These are phyloP conservation scores for Artemisia argyi DNA, from an alignment of 129 eudicot species.

Conservation along the genomic window DNA sequence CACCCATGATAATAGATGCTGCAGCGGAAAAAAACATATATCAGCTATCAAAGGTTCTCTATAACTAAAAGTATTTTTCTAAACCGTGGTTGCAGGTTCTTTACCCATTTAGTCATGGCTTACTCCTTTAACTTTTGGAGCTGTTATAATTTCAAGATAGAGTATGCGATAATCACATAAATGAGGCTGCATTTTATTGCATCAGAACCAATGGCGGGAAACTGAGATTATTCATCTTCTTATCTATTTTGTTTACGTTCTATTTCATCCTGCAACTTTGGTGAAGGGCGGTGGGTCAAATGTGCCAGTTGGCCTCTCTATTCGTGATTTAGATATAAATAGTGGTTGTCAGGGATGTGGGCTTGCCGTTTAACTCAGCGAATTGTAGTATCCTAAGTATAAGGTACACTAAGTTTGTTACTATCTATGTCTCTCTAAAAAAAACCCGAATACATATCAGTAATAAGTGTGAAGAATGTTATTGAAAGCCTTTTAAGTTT, in stretches of 20 bases:
- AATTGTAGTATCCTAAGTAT: slow-evolving; percentile 71
- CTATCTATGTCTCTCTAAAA: background rate
- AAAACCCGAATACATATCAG: slow-evolving; percentile 6
- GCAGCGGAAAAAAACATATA: too few relatives aligned
- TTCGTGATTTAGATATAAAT: slow-evolving; percentile 82
- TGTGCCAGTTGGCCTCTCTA: slow-evolving; percentile 71
- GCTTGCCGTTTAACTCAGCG: slow-evolving; percentile 87
- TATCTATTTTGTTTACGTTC: slow-evolving; percentile 4
- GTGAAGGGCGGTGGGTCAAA: slow-evolving; percentile 80
- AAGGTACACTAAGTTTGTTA: slow-evolving; percentile 50
- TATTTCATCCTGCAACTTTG: slow-evolving; percentile 75
- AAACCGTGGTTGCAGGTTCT: slow-evolving; percentile 48
- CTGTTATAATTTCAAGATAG: too few relatives aligned
- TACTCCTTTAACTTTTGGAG: slow-evolving; percentile 60
- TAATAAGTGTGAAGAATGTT: slow-evolving; percentile 17
- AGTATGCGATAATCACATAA: slow-evolving; percentile 60
- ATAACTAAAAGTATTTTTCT: background rate
- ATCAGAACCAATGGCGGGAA: slow-evolving; percentile 52
- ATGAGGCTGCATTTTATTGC: slow-evolving; percentile 79
- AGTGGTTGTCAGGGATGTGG: slow-evolving; percentile 96
- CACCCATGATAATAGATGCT: too few relatives aligned
- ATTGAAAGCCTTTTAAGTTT: slow-evolving; percentile 31
- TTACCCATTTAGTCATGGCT: slow-evolving; percentile 79
- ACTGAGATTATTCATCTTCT: background rate
- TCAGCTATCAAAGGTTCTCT: slow-evolving; percentile 1